phyloP scores from a whole-genome alignment of 2,329 filamentous ascomycete genomes.

The Penicillium sp. region DNA sequence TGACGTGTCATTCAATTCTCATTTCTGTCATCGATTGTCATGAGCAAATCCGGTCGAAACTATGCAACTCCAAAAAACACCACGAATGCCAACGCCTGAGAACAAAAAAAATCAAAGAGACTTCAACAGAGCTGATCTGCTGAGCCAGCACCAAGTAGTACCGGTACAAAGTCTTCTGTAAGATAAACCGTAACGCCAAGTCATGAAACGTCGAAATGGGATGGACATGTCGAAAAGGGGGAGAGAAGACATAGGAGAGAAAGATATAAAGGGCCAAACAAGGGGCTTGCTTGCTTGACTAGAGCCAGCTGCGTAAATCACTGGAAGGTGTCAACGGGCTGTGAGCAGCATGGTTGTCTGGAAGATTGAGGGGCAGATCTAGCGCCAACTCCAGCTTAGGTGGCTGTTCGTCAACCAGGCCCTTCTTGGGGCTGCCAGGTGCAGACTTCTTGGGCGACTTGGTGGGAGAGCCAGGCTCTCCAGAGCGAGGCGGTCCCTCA shows the following conservation, averaged over 20 bases:
- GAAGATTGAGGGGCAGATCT: constrained; percentile 28
- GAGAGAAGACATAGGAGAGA: constrained; percentile 8
- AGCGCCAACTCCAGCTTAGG: constrained; percentile 58
- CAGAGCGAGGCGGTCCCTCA: constrained; percentile 44
- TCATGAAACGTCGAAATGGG: constrained; percentile 22
- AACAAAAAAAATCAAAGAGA: constrained; percentile 7
- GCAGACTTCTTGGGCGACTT: constrained; percentile 50
- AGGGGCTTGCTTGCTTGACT: constrained; percentile 6
- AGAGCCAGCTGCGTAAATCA: constrained; percentile 40
- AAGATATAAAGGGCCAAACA: constrained; percentile 8
- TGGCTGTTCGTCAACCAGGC: constrained; percentile 48
- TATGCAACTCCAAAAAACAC: constrained; percentile 21
- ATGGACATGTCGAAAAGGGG: constrained; percentile 5
- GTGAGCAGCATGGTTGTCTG: constrained; percentile 20
- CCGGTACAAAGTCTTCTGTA: constrained; percentile 3
- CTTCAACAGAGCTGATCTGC: constrained; percentile 11
- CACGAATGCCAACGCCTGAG: constrained; percentile 25
- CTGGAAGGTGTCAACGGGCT: constrained; percentile 27
- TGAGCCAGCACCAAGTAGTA: constrained; percentile 6
- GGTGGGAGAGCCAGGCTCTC: constrained; percentile 37
- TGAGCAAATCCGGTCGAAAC: constrained; percentile 20
- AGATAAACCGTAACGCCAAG: constrained; percentile 19
- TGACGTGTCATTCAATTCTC: constrained; percentile 22
- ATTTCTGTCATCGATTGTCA: constrained; percentile 27
- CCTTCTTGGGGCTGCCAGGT: constrained; percentile 46